Base-by-base conservation (phyloP, 495 filamentous ascomycete species). In the Penicillium macrosclerotiorum region DNA sequence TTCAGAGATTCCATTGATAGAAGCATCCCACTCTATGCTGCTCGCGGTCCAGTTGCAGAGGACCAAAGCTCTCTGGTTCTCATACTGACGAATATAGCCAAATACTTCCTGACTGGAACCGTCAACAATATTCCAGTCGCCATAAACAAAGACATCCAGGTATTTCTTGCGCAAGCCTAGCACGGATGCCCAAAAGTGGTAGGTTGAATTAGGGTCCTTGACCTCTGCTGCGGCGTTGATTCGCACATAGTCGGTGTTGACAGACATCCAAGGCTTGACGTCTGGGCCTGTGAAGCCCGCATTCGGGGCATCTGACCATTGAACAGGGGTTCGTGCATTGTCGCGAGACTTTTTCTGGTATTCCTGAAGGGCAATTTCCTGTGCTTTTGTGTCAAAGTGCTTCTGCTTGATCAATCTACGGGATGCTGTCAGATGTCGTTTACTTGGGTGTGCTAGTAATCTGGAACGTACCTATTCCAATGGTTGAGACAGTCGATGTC, bases 401-500 rank as follows among this genome's bases (percentile, higher is more conserved):
- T 62, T 62, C 29, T 66, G 51, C 43, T 62, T 57, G 3, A 70
- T 35, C 20, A 76, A 39, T 29, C 71, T 76, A 32, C 19, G 4
- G 6, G 14, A 24, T 2, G n/a, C 1, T 12, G 2, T 7, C 26
- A 12, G 31, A 8, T 8, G 14, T 25, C 4, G 3, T 4, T 12
- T 27, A 2, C n/a, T n/a, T 14, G 22, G 5, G 16, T 4, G 8
- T 13, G 9, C 8, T n/a, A 34, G 16, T 12, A n/a, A 4, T 42
- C 50, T 17, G n/a, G n/a, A n/a, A n/a, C n/a, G n/a, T 54, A 76
- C 58, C 73, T 62, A 23, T 75, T 57, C 75, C 80, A 86, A 40
- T 83, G 83, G 51, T 83, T 85, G 3, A 81, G 58, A 23, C 78
- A 79, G 51, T 88, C 86, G 39, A 89, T 75, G 52, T 90, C 87